Base-by-base conservation (phyloP, 208 protist species). In the Porcisia deanei region DNA sequence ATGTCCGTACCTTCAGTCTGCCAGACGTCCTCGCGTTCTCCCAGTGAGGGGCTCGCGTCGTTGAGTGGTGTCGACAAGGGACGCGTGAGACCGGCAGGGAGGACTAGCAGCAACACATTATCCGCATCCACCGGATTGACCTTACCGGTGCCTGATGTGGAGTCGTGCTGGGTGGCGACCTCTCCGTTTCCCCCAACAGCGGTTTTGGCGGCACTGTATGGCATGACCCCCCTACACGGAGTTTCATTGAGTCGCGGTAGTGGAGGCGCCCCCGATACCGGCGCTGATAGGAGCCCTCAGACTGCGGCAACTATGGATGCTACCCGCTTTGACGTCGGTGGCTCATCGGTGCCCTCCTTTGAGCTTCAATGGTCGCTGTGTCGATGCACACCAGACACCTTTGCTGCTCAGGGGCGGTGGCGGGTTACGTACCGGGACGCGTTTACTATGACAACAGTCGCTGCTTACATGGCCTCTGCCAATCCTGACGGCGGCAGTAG, bases 171-270 rank as follows among this genome's bases (percentile, higher is more conserved):
- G 79, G 12, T 43, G 57, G 43, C 70, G 30, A 87, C 85, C 2
- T 76, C 88, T 25, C 90, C 88, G 37, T 10, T 90, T 18, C 82
- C 86, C 37, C 88, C 90, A 39, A 90, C 88, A 16, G 86, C 86
- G 34, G 88, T 86, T 37, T 25, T 92, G 8, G 80, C 90, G n/a
- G 83, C 86, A 52, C 73, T 87, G 59, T 88, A 88, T 65, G 76
- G 87, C 8, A 55, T 88, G 25, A 73, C 84, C 2, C 80, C 80
- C 2, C 59, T 93, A 22, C 74, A 84, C 41, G 55, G 55, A 1
- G 67, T 64, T 9, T 76, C 66, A 43, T 67, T 30, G 63, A 45
- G 63, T 41, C 20, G 39, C 3, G 30, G 47, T 25, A 61, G 14
- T 7, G 66, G 61, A 3, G 30, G 30, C 3, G 30, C 30, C 41